A percentile compares a stretch with the other conserved stretches of the same genome.
These are phyloP conservation scores for Suillus lakei DNA, from an alignment of 768 basidiomycete genomes.

Conservation along the genomic window DNA sequence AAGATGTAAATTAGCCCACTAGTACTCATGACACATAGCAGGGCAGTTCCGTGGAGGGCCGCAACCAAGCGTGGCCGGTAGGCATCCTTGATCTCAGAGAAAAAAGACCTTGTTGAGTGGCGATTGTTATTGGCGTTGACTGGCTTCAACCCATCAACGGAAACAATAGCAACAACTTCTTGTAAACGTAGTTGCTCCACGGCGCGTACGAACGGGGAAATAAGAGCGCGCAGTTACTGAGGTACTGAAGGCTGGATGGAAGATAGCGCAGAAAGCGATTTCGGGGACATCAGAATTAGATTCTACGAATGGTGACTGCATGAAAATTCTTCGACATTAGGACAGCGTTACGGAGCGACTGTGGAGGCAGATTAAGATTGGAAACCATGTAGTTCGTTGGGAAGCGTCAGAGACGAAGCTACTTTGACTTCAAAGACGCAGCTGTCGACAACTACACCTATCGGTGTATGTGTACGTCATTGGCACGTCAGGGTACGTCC, in stretches of 20 bases:
- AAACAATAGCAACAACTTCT: conserved; percentile 28
- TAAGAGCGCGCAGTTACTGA: conserved; percentile 24
- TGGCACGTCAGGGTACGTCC: too few species aligned
- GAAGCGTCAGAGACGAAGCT: too few species aligned
- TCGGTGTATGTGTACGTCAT: too few species aligned
- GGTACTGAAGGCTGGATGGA: conserved; percentile 14
- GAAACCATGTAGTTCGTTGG: conserved; percentile 45
- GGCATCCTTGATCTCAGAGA: conserved; percentile 9
- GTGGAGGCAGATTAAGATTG: conserved; percentile 36
- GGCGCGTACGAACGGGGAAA: conserved; percentile 25
- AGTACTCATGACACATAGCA: too few species aligned
- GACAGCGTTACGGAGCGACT: conserved; percentile 38
- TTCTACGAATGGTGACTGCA: conserved; percentile 29
- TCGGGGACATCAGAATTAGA: conserved; percentile 38
- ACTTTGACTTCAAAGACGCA: too few species aligned
- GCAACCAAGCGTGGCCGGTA: conserved; percentile 34
- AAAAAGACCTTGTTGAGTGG: conserved; percentile 12
- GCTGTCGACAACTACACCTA: too few species aligned
- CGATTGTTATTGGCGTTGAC: too few species aligned
- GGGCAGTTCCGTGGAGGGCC: too few species aligned
- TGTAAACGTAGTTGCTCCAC: conserved; percentile 36
- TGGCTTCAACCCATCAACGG: too few species aligned
- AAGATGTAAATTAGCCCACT: conserved; percentile 44
- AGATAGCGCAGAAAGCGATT: conserved; percentile 21
- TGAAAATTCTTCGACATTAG: conserved; percentile 36